Evolutionary conservation across 2,329 filamentous ascomycete species (phyloP), one percentile per base, ranked within the genome.

Genomic region (Mycosphaerella sp.): DNA sequence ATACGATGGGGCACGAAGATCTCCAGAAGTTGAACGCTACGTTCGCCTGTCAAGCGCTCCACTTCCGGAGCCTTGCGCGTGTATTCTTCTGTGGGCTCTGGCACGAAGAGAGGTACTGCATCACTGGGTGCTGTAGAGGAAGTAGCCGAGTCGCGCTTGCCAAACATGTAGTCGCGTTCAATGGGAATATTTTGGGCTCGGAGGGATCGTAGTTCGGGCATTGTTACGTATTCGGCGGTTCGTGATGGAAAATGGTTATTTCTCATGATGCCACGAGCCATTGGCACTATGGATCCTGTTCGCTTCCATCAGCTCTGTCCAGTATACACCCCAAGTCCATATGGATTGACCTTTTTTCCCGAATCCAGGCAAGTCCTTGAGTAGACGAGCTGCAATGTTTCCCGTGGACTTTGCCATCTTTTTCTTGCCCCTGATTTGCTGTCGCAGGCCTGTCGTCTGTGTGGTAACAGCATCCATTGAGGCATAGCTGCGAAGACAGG

Each of bases 191-290:
- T 71, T 55, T 72, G 70, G 4, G 68, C 57, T 52, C 71, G 71
- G 36, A 79, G 62, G 50, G 72, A 65, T 61, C 73, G 71, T 41
- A 75, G 53, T 54, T 76, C 72, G 35, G 64, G 62, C 32, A 63
- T 58, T 41, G 75, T 72, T 17, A 79, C 68, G 64, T 81, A 81
- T 62, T 76, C 71, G 55, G 78, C 79, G 55, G 74, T 67, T 52
- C 71, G 67, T 39, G 64, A 64, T 3, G 77, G 78, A 57, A 75
- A 79, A 73, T 73, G 79, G 48, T 67, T 64, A 61, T 79, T 79
- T 56, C 79, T 71, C 77, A 82, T 80, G 34, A 70, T 67, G 17
- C 78, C 75, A 13, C 69, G 65, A n/a, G 73, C 65, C 37, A 80
- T 69, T 28, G 77, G 74, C 16, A 81, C 68, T 53, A 79, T 73